Base-by-base conservation (phyloP, 192 early-diverging fungal genomes). In the Diversispora eburnea region DNA sequence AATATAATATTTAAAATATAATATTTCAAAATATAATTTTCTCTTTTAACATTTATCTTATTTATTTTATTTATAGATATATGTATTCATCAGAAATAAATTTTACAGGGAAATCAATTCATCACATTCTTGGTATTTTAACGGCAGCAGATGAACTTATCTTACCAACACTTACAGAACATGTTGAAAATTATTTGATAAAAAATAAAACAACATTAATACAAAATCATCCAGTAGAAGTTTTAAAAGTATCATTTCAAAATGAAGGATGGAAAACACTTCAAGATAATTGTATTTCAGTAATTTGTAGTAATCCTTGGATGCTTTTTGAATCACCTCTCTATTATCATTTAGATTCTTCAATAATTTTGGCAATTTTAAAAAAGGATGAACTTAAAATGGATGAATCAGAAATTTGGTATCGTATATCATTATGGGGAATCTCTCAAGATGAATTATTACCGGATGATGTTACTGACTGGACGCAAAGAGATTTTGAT, bases 381-480 rank as follows among this genome's bases (percentile, higher is more conserved):
- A 8, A 57, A 61, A 45, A 46, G 39, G 59, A 60, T 33, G 51
- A 57, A 49, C 19, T 72, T 8, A 22, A 72, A 49, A 54, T 72
- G 51, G 58, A 72, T 61, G 70, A 72, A 61, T 52, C 41, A 60
- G 52, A 72, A 47, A 72, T 72, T 61, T 72, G 70, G 70, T 22
- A 72, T 72, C 33, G 47, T 39, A 49, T 72, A n/a, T 12, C 60
- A 17, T 43, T 10, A 61, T 72, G 70, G 70, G 70, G 70, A 61
- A 72, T 61, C 9, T 33, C 42, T 17, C 70, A 72, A 61, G 12
- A 41, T 56, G 5, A 39, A 47, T 8, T 46, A 7, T 48, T 72
- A 22, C 70, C 70, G n/a, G 54, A 52, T 20, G 54, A 60, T 47
- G 17, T 72, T 58, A 20, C n/a, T 15, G 57, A 72, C 15, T 72